Evolutionary conservation across 2,329 filamentous ascomycete genomes (phyloP), one percentile per base, ranked within the genome.

Genomic region (Leptographium galeiforme): DNA sequence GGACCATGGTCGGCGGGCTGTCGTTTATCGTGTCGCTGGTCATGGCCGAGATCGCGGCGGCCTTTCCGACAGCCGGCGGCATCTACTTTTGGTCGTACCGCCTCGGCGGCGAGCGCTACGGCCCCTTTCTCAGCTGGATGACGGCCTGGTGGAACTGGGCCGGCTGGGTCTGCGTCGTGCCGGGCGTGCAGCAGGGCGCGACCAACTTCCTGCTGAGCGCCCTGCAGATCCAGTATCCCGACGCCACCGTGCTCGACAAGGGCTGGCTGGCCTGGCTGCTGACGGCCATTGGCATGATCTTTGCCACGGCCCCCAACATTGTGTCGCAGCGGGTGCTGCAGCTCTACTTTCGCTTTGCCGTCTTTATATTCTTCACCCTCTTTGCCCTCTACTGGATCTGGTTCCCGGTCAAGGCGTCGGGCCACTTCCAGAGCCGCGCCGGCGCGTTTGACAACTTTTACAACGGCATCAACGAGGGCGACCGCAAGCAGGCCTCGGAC

Each of bases 271-370:
- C 68, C 0, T 57, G 61, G 0, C 58, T 78, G 0, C 60, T 78
- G 2, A 62, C 60, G 0, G 58, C 63, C 0, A 73, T 73, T 1
- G 63, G 67, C 18, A 77, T 74, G 0, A 61, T 72, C 2, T 71
- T 74, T 47, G 60, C 70, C n/a, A 64, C 77, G 6, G 69, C 75
- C 40, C 68, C 72, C 5, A 71, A 83, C 56, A 70, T 84, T 10
- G 78, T 84, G 57, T 62, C 70, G 0, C 71, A 75, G 51, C 71
- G 79, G 8, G 61, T 66, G 16, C 58, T 69, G n/a, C 57, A 63
- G 57, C 56, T 63, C 41, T 68, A 68, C 50, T 68, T 70, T 52
- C 64, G 67, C 18, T 67, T 68, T 45, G 66, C 66, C 10, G 58
- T 67, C 19, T 54, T 64, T 52, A 67, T 68, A 51, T 69, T 68